A percentile compares a stretch with the other conserved stretches of the same genome.
These are phyloP conservation scores for Pugionium dolabratum DNA, from an alignment of 345 rosid genomes.

Conservation along the genomic window DNA sequence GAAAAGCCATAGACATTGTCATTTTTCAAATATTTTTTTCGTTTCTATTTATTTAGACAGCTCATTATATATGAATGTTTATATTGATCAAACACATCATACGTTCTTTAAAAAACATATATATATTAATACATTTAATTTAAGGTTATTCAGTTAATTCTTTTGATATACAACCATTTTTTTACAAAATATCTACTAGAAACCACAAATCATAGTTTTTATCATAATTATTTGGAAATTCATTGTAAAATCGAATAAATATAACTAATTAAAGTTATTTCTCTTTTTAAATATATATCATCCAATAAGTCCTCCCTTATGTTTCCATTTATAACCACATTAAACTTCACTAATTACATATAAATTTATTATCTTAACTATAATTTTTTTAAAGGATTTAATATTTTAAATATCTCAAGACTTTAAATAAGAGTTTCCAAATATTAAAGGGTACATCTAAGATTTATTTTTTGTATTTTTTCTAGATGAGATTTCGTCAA, in stretches of 20 bases:
- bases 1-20: background rate
- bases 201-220: background rate
- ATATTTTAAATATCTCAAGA: background rate
- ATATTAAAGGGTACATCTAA: background rate
- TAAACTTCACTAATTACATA: background rate
- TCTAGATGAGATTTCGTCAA: no score
- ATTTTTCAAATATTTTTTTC: background rate
- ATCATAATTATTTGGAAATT: background rate
- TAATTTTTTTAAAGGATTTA: no score
- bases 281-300: background rate
- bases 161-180: background rate
- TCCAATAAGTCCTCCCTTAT: background rate
- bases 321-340: background rate
- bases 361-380: background rate
- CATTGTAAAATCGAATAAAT: background rate
- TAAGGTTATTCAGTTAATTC: background rate
- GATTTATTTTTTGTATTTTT: background rate
- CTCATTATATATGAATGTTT: background rate
- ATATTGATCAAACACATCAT: background rate
- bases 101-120: no score
- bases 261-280: no score
- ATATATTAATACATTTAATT: no score
- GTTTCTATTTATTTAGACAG: background rate
- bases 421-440: conserved; percentile 1
- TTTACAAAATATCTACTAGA: background rate